Evolutionary conservation across 2,329 filamentous ascomycete genomes (phyloP).

Genomic region (Beauveria sp.): DNA sequence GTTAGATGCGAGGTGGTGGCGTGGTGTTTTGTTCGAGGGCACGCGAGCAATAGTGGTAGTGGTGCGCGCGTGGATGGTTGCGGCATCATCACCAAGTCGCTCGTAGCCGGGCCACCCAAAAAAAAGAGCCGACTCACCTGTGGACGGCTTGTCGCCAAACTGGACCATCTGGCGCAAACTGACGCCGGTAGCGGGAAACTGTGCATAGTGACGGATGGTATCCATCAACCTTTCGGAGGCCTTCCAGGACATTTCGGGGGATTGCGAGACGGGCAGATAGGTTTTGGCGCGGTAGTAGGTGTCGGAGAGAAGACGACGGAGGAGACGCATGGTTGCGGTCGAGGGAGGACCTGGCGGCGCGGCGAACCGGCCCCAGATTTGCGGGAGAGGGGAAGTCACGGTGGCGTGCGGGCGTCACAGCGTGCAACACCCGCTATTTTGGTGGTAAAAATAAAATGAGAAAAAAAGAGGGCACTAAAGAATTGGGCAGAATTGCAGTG

Average conservation of each 20-base stretch:
- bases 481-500: background rate
- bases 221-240: conserved; percentile 86
- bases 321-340: conserved; percentile 8
- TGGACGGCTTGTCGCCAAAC: conserved; percentile 89
- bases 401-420: background rate
- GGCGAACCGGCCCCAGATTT: conserved; percentile 7
- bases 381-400: background rate
- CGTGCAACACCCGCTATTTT: background rate
- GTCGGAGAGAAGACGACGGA: conserved; percentile 11
- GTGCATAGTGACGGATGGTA: conserved; percentile 94
- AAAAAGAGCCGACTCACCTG: conserved; percentile 47
- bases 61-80: background rate
- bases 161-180: conserved; percentile 98
- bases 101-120: too few relatives aligned
- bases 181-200: conserved; percentile 91
- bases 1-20: background rate
- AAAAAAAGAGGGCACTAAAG: background rate
- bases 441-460: background rate
- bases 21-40: background rate
- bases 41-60: background rate
- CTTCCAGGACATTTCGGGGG: conserved; percentile 76
- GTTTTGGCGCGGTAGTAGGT: conserved; percentile 8
- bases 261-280: conserved; percentile 4
- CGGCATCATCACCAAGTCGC: conserved; percentile 52
- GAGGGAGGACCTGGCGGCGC: conserved; percentile 4